phyloP scores from a whole-genome alignment of 1,284 basidiomycete species.

The Coniferiporia weirii region DNA sequence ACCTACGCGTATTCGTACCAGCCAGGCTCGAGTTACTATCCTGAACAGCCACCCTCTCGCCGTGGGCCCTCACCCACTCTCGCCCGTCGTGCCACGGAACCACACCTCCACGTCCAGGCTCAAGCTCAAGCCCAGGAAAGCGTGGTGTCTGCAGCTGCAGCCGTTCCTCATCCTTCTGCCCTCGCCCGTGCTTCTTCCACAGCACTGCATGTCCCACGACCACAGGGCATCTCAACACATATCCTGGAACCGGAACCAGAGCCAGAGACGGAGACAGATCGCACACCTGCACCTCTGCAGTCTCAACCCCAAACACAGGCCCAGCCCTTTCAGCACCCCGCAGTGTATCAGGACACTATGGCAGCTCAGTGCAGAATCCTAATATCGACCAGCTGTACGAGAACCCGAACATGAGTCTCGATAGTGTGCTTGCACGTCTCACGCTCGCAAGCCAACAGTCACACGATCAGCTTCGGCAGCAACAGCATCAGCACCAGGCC shows the following conservation, averaged over 20 bases:
- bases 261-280: not conserved
- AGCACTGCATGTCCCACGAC: constrained; percentile 12
- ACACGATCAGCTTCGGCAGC: not conserved
- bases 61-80: not conserved
- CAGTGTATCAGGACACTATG: not conserved
- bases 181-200: not conserved
- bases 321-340: not conserved
- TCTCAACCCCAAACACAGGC: not conserved
- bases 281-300: not conserved
- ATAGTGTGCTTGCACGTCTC: constrained; percentile 5
- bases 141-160: not conserved
- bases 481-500: not conserved
- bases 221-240: constrained; percentile 9
- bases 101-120: not conserved
- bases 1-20: not conserved
- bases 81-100: constrained; percentile 1
- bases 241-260: constrained; percentile 12
- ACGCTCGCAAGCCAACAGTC: not conserved
- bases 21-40: not conserved
- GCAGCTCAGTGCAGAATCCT: not conserved
- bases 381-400: not conserved
- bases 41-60: not conserved
- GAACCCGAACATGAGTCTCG: constrained; percentile 8
- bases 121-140: not conserved
- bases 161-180: not conserved